These are phyloP conservation scores for Opeltia flavorubescens DNA, from an alignment of 495 filamentous ascomycete species.

Conservation along the genomic window DNA sequence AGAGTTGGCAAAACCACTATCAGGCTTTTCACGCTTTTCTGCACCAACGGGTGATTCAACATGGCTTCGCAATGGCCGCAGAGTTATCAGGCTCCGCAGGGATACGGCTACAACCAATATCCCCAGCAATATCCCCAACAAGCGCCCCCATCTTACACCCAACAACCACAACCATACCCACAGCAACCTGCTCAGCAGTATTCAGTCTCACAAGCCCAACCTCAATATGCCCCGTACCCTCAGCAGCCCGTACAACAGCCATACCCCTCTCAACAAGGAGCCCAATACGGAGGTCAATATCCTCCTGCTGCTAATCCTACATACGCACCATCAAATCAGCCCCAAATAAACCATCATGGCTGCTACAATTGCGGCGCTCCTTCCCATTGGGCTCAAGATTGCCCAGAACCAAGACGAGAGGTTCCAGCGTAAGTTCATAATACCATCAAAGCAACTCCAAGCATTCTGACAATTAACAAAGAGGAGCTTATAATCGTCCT, in stretches of 20 bases:
- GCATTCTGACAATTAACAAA: slow-evolving; percentile 1
- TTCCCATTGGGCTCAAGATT: slow-evolving; percentile 30
- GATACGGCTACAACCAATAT: slow-evolving; percentile 6
- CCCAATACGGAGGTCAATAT: slow-evolving; percentile 8
- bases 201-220: slow-evolving; percentile 12
- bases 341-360: slow-evolving; percentile 16
- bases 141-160: not conserved
- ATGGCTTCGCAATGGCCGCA: slow-evolving; percentile 10
- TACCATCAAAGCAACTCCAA: not conserved
- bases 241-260: slow-evolving; percentile 59
- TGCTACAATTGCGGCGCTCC: slow-evolving; percentile 32
- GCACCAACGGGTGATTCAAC: not conserved
- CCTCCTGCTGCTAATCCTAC: slow-evolving; percentile 3
- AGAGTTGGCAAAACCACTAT: not conserved
- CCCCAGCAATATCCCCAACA: slow-evolving; percentile 4
- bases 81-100: slow-evolving; percentile 1
- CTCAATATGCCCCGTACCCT: slow-evolving; percentile 28
- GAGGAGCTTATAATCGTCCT: slow-evolving; percentile 10
- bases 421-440: slow-evolving; percentile 41
- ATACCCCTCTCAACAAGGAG: slow-evolving; percentile 8
- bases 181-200: slow-evolving; percentile 7
- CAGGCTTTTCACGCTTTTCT: not conserved
- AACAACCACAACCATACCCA: slow-evolving; percentile 4
- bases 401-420: slow-evolving; percentile 30
- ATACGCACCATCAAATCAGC: not conserved